A percentile compares a stretch with the other conserved stretches of the same genome.
Conservation (phyloP, 2,329 filamentous ascomycete genomes). For the Aspergillus neotritici region DNA sequence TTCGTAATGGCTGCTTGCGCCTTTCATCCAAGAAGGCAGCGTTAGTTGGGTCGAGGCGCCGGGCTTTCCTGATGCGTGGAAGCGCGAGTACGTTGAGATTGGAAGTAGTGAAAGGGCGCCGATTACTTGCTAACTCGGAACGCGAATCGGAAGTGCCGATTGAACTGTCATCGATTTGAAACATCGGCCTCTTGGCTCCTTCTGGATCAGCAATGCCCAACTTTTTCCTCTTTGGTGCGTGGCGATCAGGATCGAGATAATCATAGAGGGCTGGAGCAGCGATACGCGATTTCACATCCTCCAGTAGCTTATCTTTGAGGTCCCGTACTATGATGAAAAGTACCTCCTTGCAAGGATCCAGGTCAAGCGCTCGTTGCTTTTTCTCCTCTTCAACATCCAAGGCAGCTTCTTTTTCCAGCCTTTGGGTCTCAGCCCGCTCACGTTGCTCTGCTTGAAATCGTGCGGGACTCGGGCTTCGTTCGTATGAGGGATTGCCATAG, state of each 20-base stretch:
- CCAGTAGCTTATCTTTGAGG: slow-evolving; percentile 77
- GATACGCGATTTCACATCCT: slow-evolving; percentile 82
- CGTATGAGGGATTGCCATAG: slow-evolving; percentile 60
- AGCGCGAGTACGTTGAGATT: slow-evolving; percentile 58
- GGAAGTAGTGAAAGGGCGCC: slow-evolving; percentile 29
- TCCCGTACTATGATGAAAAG: slow-evolving; percentile 72
- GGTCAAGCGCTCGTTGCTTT: slow-evolving; percentile 73
- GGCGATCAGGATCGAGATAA: slow-evolving; percentile 75
- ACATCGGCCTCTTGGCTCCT: slow-evolving; percentile 52
- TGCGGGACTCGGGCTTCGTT: slow-evolving; percentile 45
- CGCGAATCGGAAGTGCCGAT: slow-evolving; percentile 58
- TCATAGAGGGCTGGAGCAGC: slow-evolving; percentile 74
- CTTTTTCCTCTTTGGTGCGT: slow-evolving; percentile 70
- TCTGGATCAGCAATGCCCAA: slow-evolving; percentile 69
- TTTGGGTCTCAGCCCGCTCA: slow-evolving; percentile 61
- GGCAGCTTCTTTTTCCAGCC: slow-evolving; percentile 66
- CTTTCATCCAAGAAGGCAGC: slow-evolving; percentile 65
- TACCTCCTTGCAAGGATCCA: slow-evolving; percentile 86
- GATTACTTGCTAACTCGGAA: slow-evolving; percentile 37
- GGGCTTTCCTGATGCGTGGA: slow-evolving; percentile 67
- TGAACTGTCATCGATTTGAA: slow-evolving; percentile 58
- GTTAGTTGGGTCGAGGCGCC: slow-evolving; percentile 53
- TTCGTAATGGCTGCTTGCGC: slow-evolving; percentile 50
- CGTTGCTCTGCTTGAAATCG: slow-evolving; percentile 44
- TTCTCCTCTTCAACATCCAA: slow-evolving; percentile 86